These are phyloP conservation scores for Hymenoscyphus salicellus DNA, from an alignment of 2,329 filamentous ascomycete genomes.

Conservation along the genomic window DNA sequence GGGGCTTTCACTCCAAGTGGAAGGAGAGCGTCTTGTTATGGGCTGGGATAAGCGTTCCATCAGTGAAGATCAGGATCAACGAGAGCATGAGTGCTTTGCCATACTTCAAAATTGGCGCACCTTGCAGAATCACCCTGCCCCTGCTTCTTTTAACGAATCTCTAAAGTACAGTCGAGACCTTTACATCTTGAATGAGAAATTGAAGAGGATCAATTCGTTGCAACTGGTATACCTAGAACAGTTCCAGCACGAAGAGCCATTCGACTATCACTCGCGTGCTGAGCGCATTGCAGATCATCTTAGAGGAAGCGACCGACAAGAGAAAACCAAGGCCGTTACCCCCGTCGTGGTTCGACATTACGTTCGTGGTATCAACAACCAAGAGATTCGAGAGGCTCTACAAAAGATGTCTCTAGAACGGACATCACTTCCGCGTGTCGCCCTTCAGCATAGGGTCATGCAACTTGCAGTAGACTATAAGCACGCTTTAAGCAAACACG, in stretches of 20 bases:
- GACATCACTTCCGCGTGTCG: conserved; percentile 39
- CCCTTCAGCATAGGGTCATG: conserved; percentile 48
- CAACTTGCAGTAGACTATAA: conserved; percentile 57
- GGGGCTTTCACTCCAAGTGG: conserved; percentile 52
- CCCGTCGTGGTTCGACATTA: conserved; percentile 45
- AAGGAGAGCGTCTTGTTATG: conserved; percentile 54
- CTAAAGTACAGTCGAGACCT: conserved; percentile 53
- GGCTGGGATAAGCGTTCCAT: conserved; percentile 42
- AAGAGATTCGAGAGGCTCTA: conserved; percentile 46
- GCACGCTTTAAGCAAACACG: conserved; percentile 47
- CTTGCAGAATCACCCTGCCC: conserved; percentile 36
- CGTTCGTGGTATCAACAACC: conserved; percentile 50
- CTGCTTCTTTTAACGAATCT: conserved; percentile 41
- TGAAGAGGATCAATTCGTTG: conserved; percentile 52
- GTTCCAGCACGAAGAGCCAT: conserved; percentile 49
- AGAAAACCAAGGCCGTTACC: conserved; percentile 25
- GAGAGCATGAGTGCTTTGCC: conserved; percentile 39
- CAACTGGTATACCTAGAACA: conserved; percentile 55
- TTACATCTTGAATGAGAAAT: conserved; percentile 44
- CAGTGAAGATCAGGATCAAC: conserved; percentile 37
- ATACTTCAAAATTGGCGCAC: conserved; percentile 47
- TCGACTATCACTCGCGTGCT: conserved; percentile 49
- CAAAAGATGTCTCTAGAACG: conserved; percentile 12
- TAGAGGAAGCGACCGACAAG: conserved; percentile 25
- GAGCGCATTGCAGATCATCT: conserved; percentile 41